Conservation (phyloP, 1,284 basidiomycete species). For the Trichosporon coremiiforme region DNA sequence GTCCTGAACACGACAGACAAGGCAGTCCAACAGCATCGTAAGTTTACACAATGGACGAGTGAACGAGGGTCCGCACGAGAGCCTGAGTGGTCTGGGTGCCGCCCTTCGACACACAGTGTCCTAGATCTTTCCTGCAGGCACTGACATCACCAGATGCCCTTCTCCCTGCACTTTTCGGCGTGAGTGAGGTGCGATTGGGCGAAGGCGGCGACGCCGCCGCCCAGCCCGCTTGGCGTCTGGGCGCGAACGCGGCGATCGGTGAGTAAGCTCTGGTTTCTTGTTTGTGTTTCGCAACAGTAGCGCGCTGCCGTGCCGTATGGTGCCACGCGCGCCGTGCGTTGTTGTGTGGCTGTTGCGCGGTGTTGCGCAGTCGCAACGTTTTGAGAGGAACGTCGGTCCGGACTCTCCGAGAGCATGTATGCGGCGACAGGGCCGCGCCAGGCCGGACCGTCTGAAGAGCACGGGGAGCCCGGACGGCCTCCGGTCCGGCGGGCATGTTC, state of each 20-base stretch:
- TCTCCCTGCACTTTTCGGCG: conserved; percentile 73
- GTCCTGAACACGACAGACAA: conserved; percentile 19
- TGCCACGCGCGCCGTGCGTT: too few relatives aligned
- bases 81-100: background rate
- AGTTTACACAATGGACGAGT: background rate
- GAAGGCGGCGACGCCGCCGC: conserved; percentile 39
- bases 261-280: conserved; percentile 9
- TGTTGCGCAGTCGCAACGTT: background rate
- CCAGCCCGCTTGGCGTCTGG: conserved; percentile 61
- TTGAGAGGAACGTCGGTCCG: background rate
- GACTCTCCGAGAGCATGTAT: background rate
- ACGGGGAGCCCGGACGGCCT: too few relatives aligned
- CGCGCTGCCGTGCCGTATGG: background rate
- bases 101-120: background rate
- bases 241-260: conserved; percentile 42
- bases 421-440: background rate
- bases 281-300: background rate
- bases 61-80: background rate
- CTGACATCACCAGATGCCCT: conserved; percentile 59
- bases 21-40: conserved; percentile 19
- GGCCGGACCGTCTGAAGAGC: background rate
- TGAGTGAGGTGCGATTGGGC: conserved; percentile 65
- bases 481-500: background rate
- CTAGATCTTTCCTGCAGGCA: background rate
- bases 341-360: background rate